Evolutionary conservation across 768 basidiomycete species (phyloP), one percentile per base, ranked within the genome.

Genomic region (Naganishia vaughanmartiniae): DNA sequence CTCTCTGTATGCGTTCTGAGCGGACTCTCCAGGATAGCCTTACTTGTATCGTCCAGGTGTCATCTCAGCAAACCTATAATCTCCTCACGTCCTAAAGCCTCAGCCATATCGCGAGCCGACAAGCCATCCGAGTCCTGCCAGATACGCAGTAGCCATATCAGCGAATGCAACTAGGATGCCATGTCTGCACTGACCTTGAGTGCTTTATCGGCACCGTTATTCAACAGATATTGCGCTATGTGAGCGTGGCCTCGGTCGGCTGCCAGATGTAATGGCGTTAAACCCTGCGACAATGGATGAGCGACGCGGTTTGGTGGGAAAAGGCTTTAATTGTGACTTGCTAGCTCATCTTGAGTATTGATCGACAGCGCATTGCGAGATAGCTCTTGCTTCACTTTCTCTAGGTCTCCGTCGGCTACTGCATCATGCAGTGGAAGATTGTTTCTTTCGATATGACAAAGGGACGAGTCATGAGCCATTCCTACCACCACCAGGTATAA

Each of bases 261-360:
- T 5, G 93, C 93, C 0, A 94, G 84, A 75, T 96, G 93, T 24
- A 96, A 81, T 10, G 93, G 85, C 0, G 92, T 91, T 78, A 92
- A 93, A 42, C 91, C 93, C 93, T 96, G 75, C 24, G 56, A 63
- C 21, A 54, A 19, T 72, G 28, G 17, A 28, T 26, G 45, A n/a
- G 21, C 26, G 12, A 12, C 57, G 51, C 45, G 33, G 15, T n/a
- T 15, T 10, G 56, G 0, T 5, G 17, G 33, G n/a, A n/a, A n/a
- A n/a, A n/a, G n/a, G n/a, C n/a, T n/a, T n/a, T n/a, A n/a, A n/a
- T n/a, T n/a, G n/a, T n/a, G n/a, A 82, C 89, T 80, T 79, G 93
- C 93, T 83, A 86, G 90, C 83, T 89, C 87, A 71, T 94, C 91
- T 45, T 81, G 45, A 4, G 81, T 83, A 79, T 94, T 84, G 65